Base-by-base conservation (phyloP, 2,329 filamentous ascomycete species). In the Aspergillus neoniger region DNA sequence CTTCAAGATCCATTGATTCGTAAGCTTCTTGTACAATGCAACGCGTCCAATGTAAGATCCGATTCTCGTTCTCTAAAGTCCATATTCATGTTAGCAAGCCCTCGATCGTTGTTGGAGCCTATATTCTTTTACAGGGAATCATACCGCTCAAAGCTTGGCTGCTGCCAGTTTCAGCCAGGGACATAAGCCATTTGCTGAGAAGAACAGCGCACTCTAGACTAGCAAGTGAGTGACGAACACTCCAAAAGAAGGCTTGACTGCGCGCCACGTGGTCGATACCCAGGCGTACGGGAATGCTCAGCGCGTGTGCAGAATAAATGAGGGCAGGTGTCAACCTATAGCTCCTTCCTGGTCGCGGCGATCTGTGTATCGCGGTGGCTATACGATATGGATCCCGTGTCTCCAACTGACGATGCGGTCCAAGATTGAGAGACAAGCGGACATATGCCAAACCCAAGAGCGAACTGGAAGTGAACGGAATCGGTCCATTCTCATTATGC, bases 281-380 rank as follows among this genome's bases (percentile, higher is more conserved):
- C 21, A 77, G 60, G 8, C 73, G 68, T 3, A 76, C 72, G 1
- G 74, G 74, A 69, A 89, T 86, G 3, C 86, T 88, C 38, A 91
- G 76, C 0, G 88, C 87, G 69, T 90, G 88, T 28, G 88, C 85
- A 1, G 87, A 86, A 67, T 91, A 88, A 28, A 89, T 82, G 0
- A 90, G 83, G 1, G 88, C 88, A 49, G 86, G 80, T 36, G 85
- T 86, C 23, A 90, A 80, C 32, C 85, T 83, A 19, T 83, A 77
- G 56, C 83, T 87, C 55, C 88, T 81, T 19, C 84, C 79, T 10
- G 89, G 80, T 25, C 84, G 77, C 0, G 86, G 85, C 17, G 85
- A 84, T 51, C 83, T 81, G 57, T 81, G 81, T 63, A 91, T 82
- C 1, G 86, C 83, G 39, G 81, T 81, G 1, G 87, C 87, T 62